Percentiles rank a stretch among this genome's conserved stretches.
phyloP scores from a whole-genome alignment of 2,329 filamentous ascomycete genomes.

The Fusarium heterosporum region DNA sequence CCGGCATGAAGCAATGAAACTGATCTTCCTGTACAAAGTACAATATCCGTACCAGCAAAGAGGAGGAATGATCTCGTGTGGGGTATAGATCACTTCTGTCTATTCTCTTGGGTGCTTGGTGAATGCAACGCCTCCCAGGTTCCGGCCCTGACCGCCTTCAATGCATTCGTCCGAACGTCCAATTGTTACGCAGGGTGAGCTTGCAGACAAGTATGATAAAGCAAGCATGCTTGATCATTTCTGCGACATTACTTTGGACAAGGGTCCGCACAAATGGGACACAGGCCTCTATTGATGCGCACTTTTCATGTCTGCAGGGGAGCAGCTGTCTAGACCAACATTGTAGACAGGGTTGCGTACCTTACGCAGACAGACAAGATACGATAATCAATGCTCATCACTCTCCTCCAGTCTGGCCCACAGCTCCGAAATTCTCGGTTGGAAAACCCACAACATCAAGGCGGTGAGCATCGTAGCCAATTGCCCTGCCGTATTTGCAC shows the following conservation, averaged over 20 bases:
- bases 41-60: not conserved
- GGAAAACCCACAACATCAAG: constrained; percentile 17
- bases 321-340: constrained; percentile 32
- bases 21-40: not conserved
- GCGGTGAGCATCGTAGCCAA: constrained; percentile 18
- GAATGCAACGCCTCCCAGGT: constrained; percentile 41
- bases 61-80: constrained; percentile 15
- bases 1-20: constrained; percentile 25
- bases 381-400: constrained; percentile 34
- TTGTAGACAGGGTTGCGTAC: constrained; percentile 31
- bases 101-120: constrained; percentile 19
- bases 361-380: constrained; percentile 22
- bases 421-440: constrained; percentile 22
- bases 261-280: constrained; percentile 41
- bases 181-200: constrained; percentile 39
- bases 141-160: constrained; percentile 43
- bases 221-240: constrained; percentile 39
- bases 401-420: constrained; percentile 24
- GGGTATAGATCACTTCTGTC: constrained; percentile 24
- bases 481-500: not conserved
- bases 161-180: constrained; percentile 40
- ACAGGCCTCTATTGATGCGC: constrained; percentile 32
- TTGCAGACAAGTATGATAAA: constrained; percentile 39
- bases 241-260: constrained; percentile 44
- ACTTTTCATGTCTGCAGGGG: constrained; percentile 43